Percentiles rank a stretch among this genome's conserved stretches.
phyloP scores from a whole-genome alignment of 305 asterid genomes.

The Rubia peregrina region DNA sequence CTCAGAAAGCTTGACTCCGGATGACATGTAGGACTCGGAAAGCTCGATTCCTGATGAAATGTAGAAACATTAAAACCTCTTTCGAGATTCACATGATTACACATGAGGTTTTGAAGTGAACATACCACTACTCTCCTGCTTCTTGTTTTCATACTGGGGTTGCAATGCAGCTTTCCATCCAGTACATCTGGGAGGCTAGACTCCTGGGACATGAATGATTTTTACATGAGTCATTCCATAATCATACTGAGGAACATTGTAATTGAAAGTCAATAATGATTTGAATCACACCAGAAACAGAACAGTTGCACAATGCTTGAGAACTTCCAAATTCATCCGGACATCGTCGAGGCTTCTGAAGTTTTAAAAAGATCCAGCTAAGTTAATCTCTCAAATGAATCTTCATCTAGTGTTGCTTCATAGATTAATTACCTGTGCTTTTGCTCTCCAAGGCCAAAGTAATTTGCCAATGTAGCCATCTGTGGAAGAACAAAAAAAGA shows the following conservation, averaged over 20 bases:
- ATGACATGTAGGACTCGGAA: constrained; percentile 13
- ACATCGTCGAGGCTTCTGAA: constrained; percentile 89
- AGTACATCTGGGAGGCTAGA: constrained; percentile 57
- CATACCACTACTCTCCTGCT: constrained; percentile 54
- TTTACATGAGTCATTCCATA: background rate
- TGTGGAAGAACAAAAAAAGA: constrained; percentile 14
- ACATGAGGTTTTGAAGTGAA: background rate
- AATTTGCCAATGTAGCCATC: constrained; percentile 91
- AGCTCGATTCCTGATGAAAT: constrained; percentile 33
- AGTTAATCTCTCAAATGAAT: background rate
- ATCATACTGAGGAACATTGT: background rate
- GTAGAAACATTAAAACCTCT: background rate
- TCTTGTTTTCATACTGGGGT: constrained; percentile 55
- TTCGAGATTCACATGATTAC: background rate
- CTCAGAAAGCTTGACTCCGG: constrained; percentile 35
- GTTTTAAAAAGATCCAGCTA: background rate
- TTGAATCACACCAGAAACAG: constrained; percentile 59
- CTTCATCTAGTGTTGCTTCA: background rate
- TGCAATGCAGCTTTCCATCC: constrained; percentile 31
- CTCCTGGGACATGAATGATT: constrained; percentile 37
- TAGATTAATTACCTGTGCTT: constrained; percentile 65
- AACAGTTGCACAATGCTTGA: constrained; percentile 94
- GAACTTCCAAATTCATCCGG: constrained; percentile 84
- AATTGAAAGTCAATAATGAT: background rate
- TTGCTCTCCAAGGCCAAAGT: constrained; percentile 90